Base-by-base conservation (phyloP, 352 stramenopile species). In the Globisporangium perplexum region DNA sequence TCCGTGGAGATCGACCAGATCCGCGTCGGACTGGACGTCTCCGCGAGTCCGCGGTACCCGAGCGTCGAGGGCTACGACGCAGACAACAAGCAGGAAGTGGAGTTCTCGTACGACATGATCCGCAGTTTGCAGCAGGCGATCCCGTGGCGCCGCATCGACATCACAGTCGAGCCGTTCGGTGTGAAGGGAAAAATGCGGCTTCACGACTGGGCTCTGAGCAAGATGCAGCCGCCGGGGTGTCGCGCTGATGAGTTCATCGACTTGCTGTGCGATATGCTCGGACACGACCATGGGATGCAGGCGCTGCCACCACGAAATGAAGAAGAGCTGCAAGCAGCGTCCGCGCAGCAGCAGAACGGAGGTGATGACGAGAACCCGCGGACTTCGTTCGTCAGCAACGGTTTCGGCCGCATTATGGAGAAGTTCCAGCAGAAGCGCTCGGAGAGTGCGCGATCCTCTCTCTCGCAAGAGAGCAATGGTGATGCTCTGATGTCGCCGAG, bases 141-240 rank as follows among this genome's bases (percentile, higher is more conserved):
- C 47, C 60, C 64, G 1, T 90, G 78, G 78, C 65, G 78, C 45
- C 74, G 82, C 6, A 75, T 90, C 57, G 74, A 90, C 38, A 60
- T 90, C 18, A 72, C 75, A 18, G 77, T 93, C 43, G 66, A 88
- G 47, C 74, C 73, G 7, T 66, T 63, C 22, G 75, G 77, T 7
- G 60, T 90, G 44, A 87, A 86, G 54, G 79, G 77, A 17, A 85
- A 88, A 42, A 57, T 87, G 54, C 72, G 74, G 11, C 68, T 92
- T n/a, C 82, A 92, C 49, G 79, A 88, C 67, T 92, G 82, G 82
- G 57, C 74, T 12, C 82, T 90, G 53, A 83, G 72, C 69, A 90
- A 90, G 60, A 86, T 85, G 73, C 75, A 90, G 52, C 69, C 67
- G 36, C 60, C 65, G 7, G 78, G 77, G n/a, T 89, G 78, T 58